phyloP scores from a whole-genome alignment of 78 protist species.

The Trichosphaerium sp. region DNA sequence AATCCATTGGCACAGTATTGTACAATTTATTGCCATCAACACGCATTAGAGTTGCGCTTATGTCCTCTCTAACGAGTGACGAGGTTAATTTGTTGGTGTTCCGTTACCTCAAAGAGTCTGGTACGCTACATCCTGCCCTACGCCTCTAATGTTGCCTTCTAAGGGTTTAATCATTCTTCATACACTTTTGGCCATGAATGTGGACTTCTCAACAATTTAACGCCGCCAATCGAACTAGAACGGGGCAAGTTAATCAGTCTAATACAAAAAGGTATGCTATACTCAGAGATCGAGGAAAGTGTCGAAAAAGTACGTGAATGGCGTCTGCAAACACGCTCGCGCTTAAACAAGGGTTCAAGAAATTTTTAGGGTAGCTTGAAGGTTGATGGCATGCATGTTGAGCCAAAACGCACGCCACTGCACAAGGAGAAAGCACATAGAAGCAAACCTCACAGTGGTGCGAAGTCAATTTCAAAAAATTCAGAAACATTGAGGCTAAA shows the following conservation, averaged over 20 bases:
- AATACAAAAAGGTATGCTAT: slow-evolving; percentile 85
- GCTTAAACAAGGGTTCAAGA: not conserved
- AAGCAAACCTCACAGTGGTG: too few relatives aligned
- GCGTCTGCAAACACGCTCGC: not conserved
- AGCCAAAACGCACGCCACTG: too few relatives aligned
- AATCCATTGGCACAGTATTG: too few relatives aligned
- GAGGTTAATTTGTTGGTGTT: slow-evolving; percentile 82
- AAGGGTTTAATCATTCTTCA: slow-evolving; percentile 89
- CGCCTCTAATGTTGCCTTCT: not conserved
- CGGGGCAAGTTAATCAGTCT: slow-evolving; percentile 72
- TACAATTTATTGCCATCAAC: too few relatives aligned
- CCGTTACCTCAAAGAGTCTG: slow-evolving; percentile 82
- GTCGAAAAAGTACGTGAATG: not conserved
- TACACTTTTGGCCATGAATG: slow-evolving; percentile 79
- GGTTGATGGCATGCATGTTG: too few relatives aligned
- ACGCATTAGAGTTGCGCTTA: too few relatives aligned
- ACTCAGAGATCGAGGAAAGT: slow-evolving; percentile 72
- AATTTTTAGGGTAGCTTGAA: not conserved
- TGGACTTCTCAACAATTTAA: too few relatives aligned
- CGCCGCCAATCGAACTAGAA: too few relatives aligned
- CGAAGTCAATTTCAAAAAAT: too few relatives aligned
- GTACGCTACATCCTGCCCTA: slow-evolving; percentile 7
- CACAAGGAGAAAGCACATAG: too few relatives aligned
- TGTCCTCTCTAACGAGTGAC: slow-evolving; percentile 52
- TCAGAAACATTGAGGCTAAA: too few relatives aligned